Evolutionary conservation across 2,329 filamentous ascomycete genomes (phyloP), one percentile per base, ranked within the genome.

Genomic region (Cordyceps farinosa): DNA sequence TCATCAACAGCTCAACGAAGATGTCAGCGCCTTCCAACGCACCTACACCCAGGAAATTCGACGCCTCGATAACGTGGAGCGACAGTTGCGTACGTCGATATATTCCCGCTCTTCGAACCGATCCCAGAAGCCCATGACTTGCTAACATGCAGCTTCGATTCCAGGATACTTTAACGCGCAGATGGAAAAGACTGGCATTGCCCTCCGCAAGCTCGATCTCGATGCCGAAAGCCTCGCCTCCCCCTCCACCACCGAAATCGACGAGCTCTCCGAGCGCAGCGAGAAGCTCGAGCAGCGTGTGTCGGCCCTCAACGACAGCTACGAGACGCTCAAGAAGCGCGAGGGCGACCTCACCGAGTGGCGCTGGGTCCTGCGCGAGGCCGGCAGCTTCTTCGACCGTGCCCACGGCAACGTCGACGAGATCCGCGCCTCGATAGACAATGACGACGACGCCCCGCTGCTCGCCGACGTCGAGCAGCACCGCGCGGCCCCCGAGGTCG

Each of bases 41-140:
- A 97, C 94, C 58, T 99, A 97, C 70, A 99, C 95, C 22, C 93
- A 97, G 74, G 95, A 99, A 79, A 98, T 99, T 69, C 89, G 96
- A 73, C 88, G 95, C 67, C 87, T 99, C 65, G 95, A 99, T 78
- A 99, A 99, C 84, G 92, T 98, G 67, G 95, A 99, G 80, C 87
- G 95, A 75, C 95, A 99, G 78, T 88, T 99, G 71, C 91, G 92
- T 93, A 90, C 76, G 90, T 84, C 65, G 70, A 69, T 53, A 63
- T 61, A 34, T 32, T 48, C 45, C 51, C 22, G 22, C 30, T 38
- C 59, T 67, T 53, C 50, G 32, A 44, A 63, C 62, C 3, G 15
- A 32, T n/a, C 22, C 42, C 8, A 5, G 6, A 57, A 13, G 3
- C n/a, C 3, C 15, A n/a, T 38, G 40, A 55, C 29, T 27, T 57